phyloP scores from a whole-genome alignment of 768 basidiomycete genomes.

The Mycena rebaudengoi region DNA sequence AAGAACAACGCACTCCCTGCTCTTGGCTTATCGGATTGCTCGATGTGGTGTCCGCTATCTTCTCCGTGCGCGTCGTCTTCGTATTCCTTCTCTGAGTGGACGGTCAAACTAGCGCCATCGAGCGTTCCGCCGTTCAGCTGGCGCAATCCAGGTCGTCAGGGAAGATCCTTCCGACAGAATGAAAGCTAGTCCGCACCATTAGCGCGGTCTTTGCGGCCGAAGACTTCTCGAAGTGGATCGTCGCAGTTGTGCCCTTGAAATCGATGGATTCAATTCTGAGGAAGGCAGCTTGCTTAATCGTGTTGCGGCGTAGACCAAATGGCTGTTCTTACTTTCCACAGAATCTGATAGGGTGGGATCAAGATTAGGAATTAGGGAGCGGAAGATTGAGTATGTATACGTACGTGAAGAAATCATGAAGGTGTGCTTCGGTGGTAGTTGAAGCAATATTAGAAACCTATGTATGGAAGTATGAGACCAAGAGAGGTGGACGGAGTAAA shows the following conservation, averaged over 20 bases:
- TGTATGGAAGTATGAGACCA: background rate
- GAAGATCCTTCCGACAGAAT: background rate
- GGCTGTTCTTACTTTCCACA: slow-evolving; percentile 81
- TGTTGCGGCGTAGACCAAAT: background rate
- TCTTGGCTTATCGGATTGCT: slow-evolving; percentile 92
- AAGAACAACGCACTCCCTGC: slow-evolving; percentile 69
- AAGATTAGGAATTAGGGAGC: slow-evolving; percentile 12
- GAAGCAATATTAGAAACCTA: slow-evolving; percentile 80
- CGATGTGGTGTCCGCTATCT: slow-evolving; percentile 52
- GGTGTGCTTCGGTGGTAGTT: slow-evolving; percentile 68
- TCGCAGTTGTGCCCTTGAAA: slow-evolving; percentile 60
- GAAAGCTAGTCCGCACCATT: slow-evolving; percentile 62
- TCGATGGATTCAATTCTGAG: slow-evolving; percentile 75
- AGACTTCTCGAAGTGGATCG: slow-evolving; percentile 84
- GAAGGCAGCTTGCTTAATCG: slow-evolving; percentile 16
- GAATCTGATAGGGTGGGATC: slow-evolving; percentile 59
- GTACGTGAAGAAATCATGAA: slow-evolving; percentile 86
- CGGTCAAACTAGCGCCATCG: slow-evolving; percentile 72
- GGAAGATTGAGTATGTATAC: slow-evolving; percentile 29
- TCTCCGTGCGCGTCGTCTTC: slow-evolving; percentile 58
- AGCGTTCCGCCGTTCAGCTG: slow-evolving; percentile 82
- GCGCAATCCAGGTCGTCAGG: background rate
- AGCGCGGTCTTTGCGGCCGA: slow-evolving; percentile 87
- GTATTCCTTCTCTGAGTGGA: slow-evolving; percentile 74
- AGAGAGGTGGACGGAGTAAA: background rate